phyloP scores from a whole-genome alignment of 2,329 filamentous ascomycete genomes.

The Rhynchosporium secalis region DNA sequence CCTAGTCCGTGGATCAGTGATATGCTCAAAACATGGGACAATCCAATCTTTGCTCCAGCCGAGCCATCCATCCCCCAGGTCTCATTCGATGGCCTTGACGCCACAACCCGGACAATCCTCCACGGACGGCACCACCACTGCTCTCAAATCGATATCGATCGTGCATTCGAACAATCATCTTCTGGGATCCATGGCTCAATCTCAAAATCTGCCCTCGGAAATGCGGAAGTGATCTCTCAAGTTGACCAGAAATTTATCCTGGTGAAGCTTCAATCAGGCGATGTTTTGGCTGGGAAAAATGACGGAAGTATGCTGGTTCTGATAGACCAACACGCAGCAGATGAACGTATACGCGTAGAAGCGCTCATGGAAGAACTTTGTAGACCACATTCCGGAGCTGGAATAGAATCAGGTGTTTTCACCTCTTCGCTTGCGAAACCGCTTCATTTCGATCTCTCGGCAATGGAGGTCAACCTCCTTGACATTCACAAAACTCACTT shows the following conservation, averaged over 20 bases:
- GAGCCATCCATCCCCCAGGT: slow-evolving; percentile 49
- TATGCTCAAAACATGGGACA: slow-evolving; percentile 68
- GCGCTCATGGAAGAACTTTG: slow-evolving; percentile 62
- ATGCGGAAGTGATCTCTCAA: slow-evolving; percentile 72
- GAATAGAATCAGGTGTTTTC: slow-evolving; percentile 29
- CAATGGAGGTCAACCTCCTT: slow-evolving; percentile 61
- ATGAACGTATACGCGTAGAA: slow-evolving; percentile 84
- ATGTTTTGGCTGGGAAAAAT: neutral
- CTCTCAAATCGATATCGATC: slow-evolving; percentile 36
- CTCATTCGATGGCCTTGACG: slow-evolving; percentile 38
- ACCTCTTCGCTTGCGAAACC: slow-evolving; percentile 50
- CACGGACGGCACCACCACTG: slow-evolving; percentile 33
- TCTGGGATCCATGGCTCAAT: slow-evolving; percentile 48
- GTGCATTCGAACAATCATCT: slow-evolving; percentile 32
- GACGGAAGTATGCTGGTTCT: slow-evolving; percentile 59
- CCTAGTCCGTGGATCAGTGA: slow-evolving; percentile 57
- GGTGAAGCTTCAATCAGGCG: slow-evolving; percentile 45
- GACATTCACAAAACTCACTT: slow-evolving; percentile 57
- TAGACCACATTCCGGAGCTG: slow-evolving; percentile 26
- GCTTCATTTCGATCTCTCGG: slow-evolving; percentile 64
- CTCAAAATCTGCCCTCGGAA: slow-evolving; percentile 59
- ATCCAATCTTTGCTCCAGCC: slow-evolving; percentile 66
- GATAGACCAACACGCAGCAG: slow-evolving; percentile 92
- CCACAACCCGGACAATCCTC: slow-evolving; percentile 27
- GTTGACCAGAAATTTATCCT: slow-evolving; percentile 91